A percentile compares a stretch with the other conserved stretches of the same genome.
phyloP scores from a whole-genome alignment of 73 alveolate species.

The Paramecium biaurelia region DNA sequence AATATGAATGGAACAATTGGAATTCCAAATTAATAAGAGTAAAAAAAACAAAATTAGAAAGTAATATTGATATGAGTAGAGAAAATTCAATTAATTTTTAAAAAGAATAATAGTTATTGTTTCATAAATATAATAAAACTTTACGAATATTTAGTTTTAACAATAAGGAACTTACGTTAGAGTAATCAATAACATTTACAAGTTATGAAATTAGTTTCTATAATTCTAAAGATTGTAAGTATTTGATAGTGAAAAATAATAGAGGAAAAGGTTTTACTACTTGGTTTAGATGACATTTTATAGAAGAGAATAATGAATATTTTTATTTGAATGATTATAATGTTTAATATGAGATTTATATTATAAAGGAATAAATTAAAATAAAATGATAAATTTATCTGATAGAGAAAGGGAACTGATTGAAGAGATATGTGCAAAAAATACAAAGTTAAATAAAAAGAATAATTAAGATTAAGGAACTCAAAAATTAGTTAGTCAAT shows the following conservation, averaged over 20 bases:
- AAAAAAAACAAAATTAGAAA: neutral
- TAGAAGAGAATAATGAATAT: neutral
- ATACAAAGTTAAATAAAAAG: neutral
- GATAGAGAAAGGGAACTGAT: conserved; percentile 31
- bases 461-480: neutral
- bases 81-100: neutral
- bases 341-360: neutral
- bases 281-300: neutral
- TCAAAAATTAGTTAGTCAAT: conserved; percentile 8
- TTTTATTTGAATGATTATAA: neutral
- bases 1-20: neutral
- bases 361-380: neutral
- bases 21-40: neutral
- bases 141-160: neutral
- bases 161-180: neutral
- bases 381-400: conserved; percentile 31
- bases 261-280: neutral
- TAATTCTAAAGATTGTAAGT: neutral
- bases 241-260: neutral
- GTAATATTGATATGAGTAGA: neutral
- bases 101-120: neutral
- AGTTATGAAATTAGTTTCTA: neutral
- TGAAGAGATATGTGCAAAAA: neutral
- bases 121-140: neutral
- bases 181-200: neutral